Conservation (phyloP, 2,329 filamentous ascomycete genomes). For the Bipolaris gigantea region DNA sequence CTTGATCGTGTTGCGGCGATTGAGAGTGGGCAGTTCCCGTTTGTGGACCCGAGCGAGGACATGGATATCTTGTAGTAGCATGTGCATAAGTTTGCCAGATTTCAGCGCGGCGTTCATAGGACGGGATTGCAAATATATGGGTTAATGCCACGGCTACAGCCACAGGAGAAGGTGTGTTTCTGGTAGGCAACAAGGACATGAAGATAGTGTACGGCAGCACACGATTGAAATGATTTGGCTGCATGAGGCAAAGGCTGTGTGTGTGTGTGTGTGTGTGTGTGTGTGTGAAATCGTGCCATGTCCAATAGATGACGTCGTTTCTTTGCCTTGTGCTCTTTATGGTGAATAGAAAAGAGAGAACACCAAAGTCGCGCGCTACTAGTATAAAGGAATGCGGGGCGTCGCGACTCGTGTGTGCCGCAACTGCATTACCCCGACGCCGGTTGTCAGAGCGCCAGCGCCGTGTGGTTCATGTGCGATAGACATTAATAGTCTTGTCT, state of each 20-base stretch:
- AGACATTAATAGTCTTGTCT: not conserved
- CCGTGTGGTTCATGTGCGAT: not conserved
- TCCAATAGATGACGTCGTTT: not conserved
- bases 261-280: not conserved
- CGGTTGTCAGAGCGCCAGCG: not conserved
- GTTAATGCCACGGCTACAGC: not conserved
- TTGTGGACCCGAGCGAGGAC: slow-evolving; percentile 51
- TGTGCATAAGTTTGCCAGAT: not conserved
- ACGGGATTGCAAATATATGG: not conserved
- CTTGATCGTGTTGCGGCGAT: slow-evolving; percentile 86
- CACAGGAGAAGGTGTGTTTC: not conserved
- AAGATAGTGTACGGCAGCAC: not conserved
- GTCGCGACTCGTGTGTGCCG: slow-evolving; percentile 6
- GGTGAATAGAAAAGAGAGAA: not conserved
- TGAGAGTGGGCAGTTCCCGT: slow-evolving; percentile 85
- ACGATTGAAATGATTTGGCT: not conserved
- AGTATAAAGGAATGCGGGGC: slow-evolving; percentile 8
- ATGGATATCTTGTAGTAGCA: slow-evolving; percentile 42
- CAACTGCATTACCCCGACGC: not conserved
- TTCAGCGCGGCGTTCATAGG: slow-evolving; percentile 6
- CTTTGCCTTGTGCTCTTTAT: not conserved
- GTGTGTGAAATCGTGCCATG: not conserved
- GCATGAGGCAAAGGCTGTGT: not conserved
- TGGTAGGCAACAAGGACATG: not conserved
- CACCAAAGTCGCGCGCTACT: slow-evolving; percentile 18